Evolutionary conservation across 129 eudicot species (phyloP).

Genomic region (sunflower (Helianthus annuus)): HanXRQr2.0-SUNRISE NC_035441.2:129029399-129029898

Average conservation of each 20-base stretch:
- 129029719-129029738: constrained; percentile 71
- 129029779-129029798: constrained; percentile 95
- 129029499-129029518: too few species aligned
- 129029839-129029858: not conserved
- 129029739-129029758: constrained; percentile 98
- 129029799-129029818: constrained; percentile 97
- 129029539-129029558: not conserved
- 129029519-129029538: not conserved
- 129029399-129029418: too few species aligned
- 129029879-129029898: constrained; percentile 67
- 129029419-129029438: too few species aligned
- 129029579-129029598: constrained; percentile 94
- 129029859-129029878: not conserved
- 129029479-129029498: too few species aligned
- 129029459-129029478: too few species aligned
- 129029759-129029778: constrained; percentile 96
- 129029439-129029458: too few species aligned
- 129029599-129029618: constrained; percentile 95
- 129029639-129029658: constrained; percentile 99
- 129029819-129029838: constrained; percentile 27
- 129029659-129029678: constrained; percentile 41
- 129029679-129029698: not conserved
- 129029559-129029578: constrained; percentile 31
- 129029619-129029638: constrained; percentile 97
- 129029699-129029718: not conserved